A percentile compares a stretch with the other conserved stretches of the same genome.
phyloP scores from a whole-genome alignment of 2,329 filamentous ascomycete genomes.

The Cercospora zeina region DNA sequence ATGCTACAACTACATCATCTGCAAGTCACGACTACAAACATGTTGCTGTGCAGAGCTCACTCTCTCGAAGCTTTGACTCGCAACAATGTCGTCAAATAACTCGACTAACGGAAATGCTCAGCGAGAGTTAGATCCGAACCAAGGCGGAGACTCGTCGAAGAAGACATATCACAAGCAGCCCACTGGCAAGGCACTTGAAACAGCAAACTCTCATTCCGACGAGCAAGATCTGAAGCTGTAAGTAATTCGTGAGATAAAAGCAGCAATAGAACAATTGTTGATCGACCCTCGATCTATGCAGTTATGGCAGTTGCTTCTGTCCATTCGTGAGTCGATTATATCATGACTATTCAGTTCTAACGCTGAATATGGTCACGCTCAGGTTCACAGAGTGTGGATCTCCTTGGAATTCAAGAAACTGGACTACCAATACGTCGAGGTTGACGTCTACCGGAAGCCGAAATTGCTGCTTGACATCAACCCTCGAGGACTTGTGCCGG shows the following conservation, averaged over 20 bases:
- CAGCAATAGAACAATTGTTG: not conserved
- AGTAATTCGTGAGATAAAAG: not conserved
- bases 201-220: slow-evolving; percentile 68
- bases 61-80: not conserved
- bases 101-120: slow-evolving; percentile 22
- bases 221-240: slow-evolving; percentile 69
- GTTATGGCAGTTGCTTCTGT: slow-evolving; percentile 78
- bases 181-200: slow-evolving; percentile 68
- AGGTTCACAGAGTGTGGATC: slow-evolving; percentile 83
- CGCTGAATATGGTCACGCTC: not conserved
- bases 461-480: slow-evolving; percentile 72
- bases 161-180: slow-evolving; percentile 72
- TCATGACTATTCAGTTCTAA: not conserved
- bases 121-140: slow-evolving; percentile 47
- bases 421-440: slow-evolving; percentile 81
- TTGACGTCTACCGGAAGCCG: slow-evolving; percentile 75
- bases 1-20: not conserved
- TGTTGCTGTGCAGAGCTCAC: not conserved
- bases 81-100: not conserved
- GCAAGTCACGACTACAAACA: not conserved
- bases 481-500: slow-evolving; percentile 72
- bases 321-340: slow-evolving; percentile 57
- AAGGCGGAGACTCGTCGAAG: slow-evolving; percentile 52
- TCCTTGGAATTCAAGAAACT: slow-evolving; percentile 77
- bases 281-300: not conserved